A percentile compares a stretch with the other conserved stretches of the same genome.
Evolutionary conservation across 2,329 filamentous ascomycete genomes (phyloP).

Genomic region (Drechslerella coelobrocha): DNA sequence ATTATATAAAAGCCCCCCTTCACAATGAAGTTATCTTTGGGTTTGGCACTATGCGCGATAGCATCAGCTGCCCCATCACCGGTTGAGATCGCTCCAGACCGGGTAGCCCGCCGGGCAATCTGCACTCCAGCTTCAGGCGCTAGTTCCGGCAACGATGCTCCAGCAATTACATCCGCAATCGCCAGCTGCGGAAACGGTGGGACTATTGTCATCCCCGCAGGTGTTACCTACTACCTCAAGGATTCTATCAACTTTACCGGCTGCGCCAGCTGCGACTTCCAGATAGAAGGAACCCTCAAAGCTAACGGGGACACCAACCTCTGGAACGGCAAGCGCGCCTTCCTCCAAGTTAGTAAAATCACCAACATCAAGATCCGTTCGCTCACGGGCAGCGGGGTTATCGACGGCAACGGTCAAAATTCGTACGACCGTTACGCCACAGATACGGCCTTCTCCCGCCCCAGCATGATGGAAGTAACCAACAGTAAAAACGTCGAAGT

Average conservation of each 20-base stretch:
- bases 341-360: slow-evolving; percentile 59
- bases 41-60: slow-evolving; percentile 17
- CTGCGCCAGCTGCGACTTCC: slow-evolving; percentile 61
- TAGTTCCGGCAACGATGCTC: slow-evolving; percentile 59
- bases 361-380: slow-evolving; percentile 59
- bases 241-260: slow-evolving; percentile 60
- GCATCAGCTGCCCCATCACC: slow-evolving; percentile 19
- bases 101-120: slow-evolving; percentile 52
- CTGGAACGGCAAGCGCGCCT: slow-evolving; percentile 60
- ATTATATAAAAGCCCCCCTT: background rate
- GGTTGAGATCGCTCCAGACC: slow-evolving; percentile 9
- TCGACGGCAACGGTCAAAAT: slow-evolving; percentile 62
- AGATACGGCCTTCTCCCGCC: slow-evolving; percentile 58
- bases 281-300: slow-evolving; percentile 61
- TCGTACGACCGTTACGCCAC: slow-evolving; percentile 59
- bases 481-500: slow-evolving; percentile 59
- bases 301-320: slow-evolving; percentile 58
- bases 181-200: slow-evolving; percentile 60
- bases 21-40: slow-evolving; percentile 30
- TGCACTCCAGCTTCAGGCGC: slow-evolving; percentile 56
- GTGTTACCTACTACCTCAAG: slow-evolving; percentile 60
- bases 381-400: slow-evolving; percentile 59
- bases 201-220: slow-evolving; percentile 60
- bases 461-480: slow-evolving; percentile 60
- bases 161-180: slow-evolving; percentile 60